Percentiles rank a stretch among this genome's conserved stretches.
Evolutionary conservation across 164 flowering plant genomes (phyloP).

Genomic region (Protea cynaroides): DNA sequence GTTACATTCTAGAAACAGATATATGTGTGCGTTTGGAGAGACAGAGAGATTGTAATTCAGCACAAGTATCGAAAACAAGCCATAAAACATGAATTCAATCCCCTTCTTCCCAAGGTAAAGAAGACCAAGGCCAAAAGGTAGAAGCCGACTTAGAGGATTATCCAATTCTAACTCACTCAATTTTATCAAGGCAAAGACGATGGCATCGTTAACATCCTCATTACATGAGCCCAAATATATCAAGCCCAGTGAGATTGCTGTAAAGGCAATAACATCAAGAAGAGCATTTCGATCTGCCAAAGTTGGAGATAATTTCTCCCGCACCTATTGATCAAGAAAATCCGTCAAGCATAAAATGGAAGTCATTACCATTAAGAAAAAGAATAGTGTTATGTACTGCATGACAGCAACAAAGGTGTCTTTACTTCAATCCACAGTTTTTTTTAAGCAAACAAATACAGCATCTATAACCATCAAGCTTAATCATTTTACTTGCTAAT

Average conservation of each 20-base stretch:
- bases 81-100: not conserved
- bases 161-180: conserved; percentile 79
- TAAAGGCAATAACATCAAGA: conserved; percentile 86
- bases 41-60: not conserved
- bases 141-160: conserved; percentile 73
- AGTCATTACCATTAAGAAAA: not conserved
- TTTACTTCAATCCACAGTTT: too few species aligned
- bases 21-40: too few species aligned
- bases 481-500: too few species aligned
- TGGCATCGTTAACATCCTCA: conserved; percentile 93
- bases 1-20: not conserved
- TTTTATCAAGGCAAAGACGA: conserved; percentile 88
- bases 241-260: conserved; percentile 89
- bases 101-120: conserved; percentile 98
- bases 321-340: conserved; percentile 39
- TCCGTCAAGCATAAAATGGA: conserved; percentile 10
- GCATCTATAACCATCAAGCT: too few species aligned
- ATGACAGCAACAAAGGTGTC: too few species aligned
- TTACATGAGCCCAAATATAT: conserved; percentile 92
- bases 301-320: conserved; percentile 48
- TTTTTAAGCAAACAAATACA: too few species aligned
- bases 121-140: conserved; percentile 92
- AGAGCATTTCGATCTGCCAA: conserved; percentile 73
- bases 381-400: too few species aligned
- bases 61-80: not conserved